Base-by-base conservation (phyloP, 176 grass and related monocot genomes). In the Miscanthus lutarioriparius region DNA sequence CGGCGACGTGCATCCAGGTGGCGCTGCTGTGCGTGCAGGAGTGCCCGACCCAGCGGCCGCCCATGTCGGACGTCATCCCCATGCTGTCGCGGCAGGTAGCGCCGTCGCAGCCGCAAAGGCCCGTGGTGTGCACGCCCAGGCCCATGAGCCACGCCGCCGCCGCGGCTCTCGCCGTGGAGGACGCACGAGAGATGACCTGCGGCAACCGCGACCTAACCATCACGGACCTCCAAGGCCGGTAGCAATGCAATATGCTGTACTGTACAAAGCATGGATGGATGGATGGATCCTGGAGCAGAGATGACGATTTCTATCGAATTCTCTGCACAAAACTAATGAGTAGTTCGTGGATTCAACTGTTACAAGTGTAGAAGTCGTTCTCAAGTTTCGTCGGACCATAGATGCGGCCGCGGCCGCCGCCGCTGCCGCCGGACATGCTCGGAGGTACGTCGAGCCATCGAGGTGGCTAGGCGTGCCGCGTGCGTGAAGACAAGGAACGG, bases 1-100 rank as follows among this genome's bases (percentile, higher is more conserved):
- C 58, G 6, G 48, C 38, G 28, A 75, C 38, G 28, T 89, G 76
- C 22, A 47, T 89, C 76, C 87, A 89, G 10, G 62, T 85, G 4
- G 87, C 70, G 22, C 62, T 89, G 10, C 62, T 85, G 7, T 89
- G 87, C 48, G 87, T 89, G 38, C 87, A 89, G 87, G 87, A 85
- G 47, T 37, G 87, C 82, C 62, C 87, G 0, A 38, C 39, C 69
- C 61, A 67, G 32, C 87, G 82, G 23, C 70, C 82, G 11, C 58
- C 63, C 17, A 89, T 89, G 76, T 26, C 61, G 0, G 62, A 45
- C 8, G 82, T 85, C 11, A 89, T 80, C 70, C 70, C 30, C 26
- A 89, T 85, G 87, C 62, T 89, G 47, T 69, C 15, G 28, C 76
- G 28, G 47, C 61, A 85, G 51, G 73, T 48, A 7, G 62, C 48